phyloP scores from a whole-genome alignment of 2,329 filamentous ascomycete genomes.

The Phialocephala subalpina region DNA sequence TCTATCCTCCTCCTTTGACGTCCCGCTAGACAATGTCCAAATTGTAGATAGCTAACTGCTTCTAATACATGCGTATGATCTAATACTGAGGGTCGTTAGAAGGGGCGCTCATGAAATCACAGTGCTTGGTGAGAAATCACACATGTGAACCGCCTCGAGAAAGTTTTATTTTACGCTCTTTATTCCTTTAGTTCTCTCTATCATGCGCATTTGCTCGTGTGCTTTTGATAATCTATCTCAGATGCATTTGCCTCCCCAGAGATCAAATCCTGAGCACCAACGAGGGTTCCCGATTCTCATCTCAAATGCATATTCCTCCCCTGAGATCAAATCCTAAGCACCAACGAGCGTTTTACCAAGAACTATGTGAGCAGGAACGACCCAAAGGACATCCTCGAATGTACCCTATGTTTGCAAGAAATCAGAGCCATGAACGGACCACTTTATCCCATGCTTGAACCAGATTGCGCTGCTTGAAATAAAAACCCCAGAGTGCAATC shows the following conservation, averaged over 20 bases:
- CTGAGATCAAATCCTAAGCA: not conserved
- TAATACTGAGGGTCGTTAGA: too few species aligned
- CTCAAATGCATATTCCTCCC: constrained; percentile 16
- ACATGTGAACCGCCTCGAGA: not conserved
- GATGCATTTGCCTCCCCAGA: not conserved
- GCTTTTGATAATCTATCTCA: constrained; percentile 20
- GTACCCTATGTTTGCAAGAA: constrained; percentile 11
- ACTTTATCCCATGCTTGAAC: constrained; percentile 24
- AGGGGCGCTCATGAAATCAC: not conserved
- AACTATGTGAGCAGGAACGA: constrained; percentile 3
- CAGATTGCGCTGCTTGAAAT: not conserved
- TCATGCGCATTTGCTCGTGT: constrained; percentile 19
- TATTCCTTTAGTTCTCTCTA: constrained; percentile 15
- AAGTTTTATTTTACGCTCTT: constrained; percentile 12
- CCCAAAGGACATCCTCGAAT: constrained; percentile 14
- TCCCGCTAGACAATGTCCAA: too few species aligned
- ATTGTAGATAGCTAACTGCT: too few species aligned
- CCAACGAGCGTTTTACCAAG: not conserved
- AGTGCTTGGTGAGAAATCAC: not conserved
- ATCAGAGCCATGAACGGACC: constrained; percentile 9
- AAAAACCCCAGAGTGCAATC: constrained; percentile 22
- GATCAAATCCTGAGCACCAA: not conserved
- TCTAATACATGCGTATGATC: too few species aligned
- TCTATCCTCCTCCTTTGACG: too few species aligned
- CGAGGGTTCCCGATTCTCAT: constrained; percentile 13